These are phyloP conservation scores for Metschnikowia aberdeeniae DNA, from an alignment of 805 yeast genomes.

Conservation along the genomic window DNA sequence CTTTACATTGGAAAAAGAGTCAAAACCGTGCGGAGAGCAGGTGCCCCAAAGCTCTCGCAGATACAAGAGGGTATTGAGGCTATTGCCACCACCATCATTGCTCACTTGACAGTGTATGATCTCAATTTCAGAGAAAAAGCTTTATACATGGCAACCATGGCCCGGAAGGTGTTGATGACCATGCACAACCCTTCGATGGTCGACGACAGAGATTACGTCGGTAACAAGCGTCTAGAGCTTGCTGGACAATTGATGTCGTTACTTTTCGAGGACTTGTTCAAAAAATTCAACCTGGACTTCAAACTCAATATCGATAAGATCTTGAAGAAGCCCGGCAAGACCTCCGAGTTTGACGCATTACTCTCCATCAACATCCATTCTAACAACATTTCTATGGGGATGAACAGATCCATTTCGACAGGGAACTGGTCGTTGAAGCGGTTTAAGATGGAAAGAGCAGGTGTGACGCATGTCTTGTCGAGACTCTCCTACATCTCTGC, in stretches of 20 bases:
- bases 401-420: constrained; percentile 94
- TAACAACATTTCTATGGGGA: constrained; percentile 87
- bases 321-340: constrained; percentile 87
- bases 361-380: constrained; percentile 87
- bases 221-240: constrained; percentile 92
- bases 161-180: constrained; percentile 93
- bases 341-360: constrained; percentile 92
- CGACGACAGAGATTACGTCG: constrained; percentile 98
- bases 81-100: constrained; percentile 91
- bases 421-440: constrained; percentile 99
- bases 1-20: constrained; percentile 89
- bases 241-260: constrained; percentile 97
- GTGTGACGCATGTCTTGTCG: constrained; percentile 94
- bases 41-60: constrained; percentile 71
- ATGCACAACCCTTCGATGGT: constrained; percentile 91
- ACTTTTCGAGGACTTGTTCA: constrained; percentile 93
- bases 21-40: constrained; percentile 84
- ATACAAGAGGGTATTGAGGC: constrained; percentile 97
- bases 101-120: constrained; percentile 83
- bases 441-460: constrained; percentile 99
- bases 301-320: constrained; percentile 92
- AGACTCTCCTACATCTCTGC: constrained; percentile 92
- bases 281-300: constrained; percentile 92
- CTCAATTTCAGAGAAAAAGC: constrained; percentile 93
- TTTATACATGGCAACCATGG: constrained; percentile 90